Conservation (phyloP, 441 rosid genomes). For the Rhodomyrtus psidioides region DNA sequence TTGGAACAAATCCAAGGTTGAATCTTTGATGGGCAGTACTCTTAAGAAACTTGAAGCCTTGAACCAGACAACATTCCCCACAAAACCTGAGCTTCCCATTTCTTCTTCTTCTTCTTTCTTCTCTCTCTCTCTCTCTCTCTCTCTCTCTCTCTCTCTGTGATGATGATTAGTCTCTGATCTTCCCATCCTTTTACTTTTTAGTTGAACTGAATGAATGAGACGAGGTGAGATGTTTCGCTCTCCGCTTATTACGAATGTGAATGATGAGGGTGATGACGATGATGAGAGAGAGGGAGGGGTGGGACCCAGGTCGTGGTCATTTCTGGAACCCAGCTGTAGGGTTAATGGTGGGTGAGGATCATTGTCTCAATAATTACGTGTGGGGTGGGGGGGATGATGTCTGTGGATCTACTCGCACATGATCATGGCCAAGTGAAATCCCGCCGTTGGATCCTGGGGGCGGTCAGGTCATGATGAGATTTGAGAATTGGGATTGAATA, state of each 20-base stretch:
- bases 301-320: background rate
- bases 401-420: too few species aligned
- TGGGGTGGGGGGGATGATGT: background rate
- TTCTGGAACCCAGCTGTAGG: background rate
- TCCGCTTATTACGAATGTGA: background rate
- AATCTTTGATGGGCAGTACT: background rate
- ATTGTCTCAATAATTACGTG: background rate
- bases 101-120: background rate
- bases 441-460: background rate
- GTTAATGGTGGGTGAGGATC: background rate
- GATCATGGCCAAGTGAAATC: background rate
- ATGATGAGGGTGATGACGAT: background rate
- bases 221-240: background rate
- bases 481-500: background rate
- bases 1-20: background rate
- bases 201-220: background rate
- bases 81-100: conserved; percentile 24
- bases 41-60: conserved; percentile 6
- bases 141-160: background rate
- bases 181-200: background rate
- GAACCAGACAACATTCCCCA: conserved; percentile 47
- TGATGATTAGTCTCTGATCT: background rate
- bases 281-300: background rate
- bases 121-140: background rate
- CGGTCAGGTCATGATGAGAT: background rate